These are phyloP conservation scores for Hymenoscyphus salicellus DNA, from an alignment of 2,329 filamentous ascomycete species.

Conservation along the genomic window DNA sequence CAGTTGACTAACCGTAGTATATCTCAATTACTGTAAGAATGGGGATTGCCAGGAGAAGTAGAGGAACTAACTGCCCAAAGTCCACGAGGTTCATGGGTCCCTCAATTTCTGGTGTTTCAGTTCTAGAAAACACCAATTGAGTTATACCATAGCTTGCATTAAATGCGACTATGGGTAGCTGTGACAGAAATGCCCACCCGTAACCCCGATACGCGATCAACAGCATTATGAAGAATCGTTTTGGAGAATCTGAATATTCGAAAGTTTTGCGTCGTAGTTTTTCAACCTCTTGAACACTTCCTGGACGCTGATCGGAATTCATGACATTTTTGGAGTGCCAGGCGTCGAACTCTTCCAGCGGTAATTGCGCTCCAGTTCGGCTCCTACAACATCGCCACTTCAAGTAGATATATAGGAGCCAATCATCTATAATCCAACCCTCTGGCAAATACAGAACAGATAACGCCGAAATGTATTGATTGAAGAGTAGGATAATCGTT, in stretches of 20 bases:
- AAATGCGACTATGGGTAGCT: background rate
- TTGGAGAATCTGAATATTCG: background rate
- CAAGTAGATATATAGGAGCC: background rate
- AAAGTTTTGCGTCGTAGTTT: background rate
- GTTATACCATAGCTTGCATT: background rate
- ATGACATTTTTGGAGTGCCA: background rate
- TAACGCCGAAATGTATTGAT: background rate
- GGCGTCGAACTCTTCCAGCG: background rate
- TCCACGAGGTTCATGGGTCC: background rate
- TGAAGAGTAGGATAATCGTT: background rate
- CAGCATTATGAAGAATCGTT: background rate
- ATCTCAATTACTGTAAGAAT: background rate
- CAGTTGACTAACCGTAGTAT: background rate
- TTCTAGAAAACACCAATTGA: background rate
- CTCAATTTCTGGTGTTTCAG: background rate
- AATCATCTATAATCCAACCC: background rate
- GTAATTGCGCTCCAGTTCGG: background rate
- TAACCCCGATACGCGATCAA: background rate
- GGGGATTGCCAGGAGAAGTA: background rate
- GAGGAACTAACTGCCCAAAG: background rate
- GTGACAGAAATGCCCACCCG: background rate
- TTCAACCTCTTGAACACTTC: background rate
- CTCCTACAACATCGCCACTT: background rate
- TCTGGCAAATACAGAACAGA: background rate
- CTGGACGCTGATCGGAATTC: background rate